Conservation (phyloP, 1,284 basidiomycete species). For the Pholiota adiposa region DNA sequence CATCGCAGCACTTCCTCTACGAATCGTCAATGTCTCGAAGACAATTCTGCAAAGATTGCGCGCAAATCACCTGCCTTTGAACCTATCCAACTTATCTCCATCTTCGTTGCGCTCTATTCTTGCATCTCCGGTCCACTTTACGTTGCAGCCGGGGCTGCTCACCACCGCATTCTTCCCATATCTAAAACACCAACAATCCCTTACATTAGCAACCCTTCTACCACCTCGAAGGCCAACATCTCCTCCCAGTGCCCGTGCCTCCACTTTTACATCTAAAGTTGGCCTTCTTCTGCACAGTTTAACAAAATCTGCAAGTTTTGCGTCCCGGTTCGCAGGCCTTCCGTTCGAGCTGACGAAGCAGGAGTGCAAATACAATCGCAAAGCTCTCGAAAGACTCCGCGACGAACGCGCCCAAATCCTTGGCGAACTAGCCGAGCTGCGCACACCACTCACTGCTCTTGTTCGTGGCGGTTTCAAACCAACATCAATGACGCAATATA, state of each 20-base stretch:
- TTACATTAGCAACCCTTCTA: conserved; percentile 26
- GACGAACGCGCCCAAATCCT: conserved; percentile 67
- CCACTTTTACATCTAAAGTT: conserved; percentile 19
- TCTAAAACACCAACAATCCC: conserved; percentile 35
- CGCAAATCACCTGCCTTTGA: conserved; percentile 50
- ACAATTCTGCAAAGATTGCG: conserved; percentile 51
- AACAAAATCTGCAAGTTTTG: conserved; percentile 12
- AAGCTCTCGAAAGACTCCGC: conserved; percentile 60
- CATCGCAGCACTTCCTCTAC: conserved; percentile 57
- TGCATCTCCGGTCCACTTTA: conserved; percentile 37
- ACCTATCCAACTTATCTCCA: conserved; percentile 51
- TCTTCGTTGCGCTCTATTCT: conserved; percentile 55
- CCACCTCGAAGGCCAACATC: not conserved
- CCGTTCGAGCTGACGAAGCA: conserved; percentile 62
- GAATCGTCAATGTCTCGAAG: conserved; percentile 46
- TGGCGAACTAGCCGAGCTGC: conserved; percentile 58
- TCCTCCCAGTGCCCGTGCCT: conserved; percentile 8
- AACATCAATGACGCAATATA: conserved; percentile 10
- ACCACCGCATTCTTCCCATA: conserved; percentile 68
- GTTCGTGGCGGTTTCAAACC: conserved; percentile 13
- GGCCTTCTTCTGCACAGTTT: conserved; percentile 3
- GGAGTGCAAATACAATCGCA: conserved; percentile 66
- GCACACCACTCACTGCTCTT: conserved; percentile 42
- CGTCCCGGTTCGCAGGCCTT: conserved; percentile 13
- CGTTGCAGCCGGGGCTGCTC: conserved; percentile 50